phyloP scores from a whole-genome alignment of 1,284 basidiomycete species.

The Microbotryomycetes sp. region DNA sequence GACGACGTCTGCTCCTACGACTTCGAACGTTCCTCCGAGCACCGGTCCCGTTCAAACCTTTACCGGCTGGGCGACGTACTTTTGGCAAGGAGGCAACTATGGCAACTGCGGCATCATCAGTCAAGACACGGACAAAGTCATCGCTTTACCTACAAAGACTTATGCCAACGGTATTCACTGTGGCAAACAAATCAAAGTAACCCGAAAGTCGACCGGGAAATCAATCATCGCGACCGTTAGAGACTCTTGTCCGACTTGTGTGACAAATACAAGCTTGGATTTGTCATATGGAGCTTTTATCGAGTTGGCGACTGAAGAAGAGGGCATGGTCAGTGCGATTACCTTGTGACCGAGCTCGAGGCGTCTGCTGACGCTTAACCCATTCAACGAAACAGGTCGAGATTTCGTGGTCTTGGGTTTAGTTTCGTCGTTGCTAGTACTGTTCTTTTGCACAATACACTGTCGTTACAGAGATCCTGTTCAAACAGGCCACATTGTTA shows the following conservation, averaged over 20 bases:
- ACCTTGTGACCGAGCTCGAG: no score
- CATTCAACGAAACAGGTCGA: not conserved
- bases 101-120: conserved; percentile 3
- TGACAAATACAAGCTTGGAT: conserved; percentile 1
- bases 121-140: conserved; percentile 46
- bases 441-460: no score
- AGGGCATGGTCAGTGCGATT: not conserved
- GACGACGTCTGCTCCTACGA: not conserved
- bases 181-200: conserved; percentile 43
- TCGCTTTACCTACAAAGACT: conserved; percentile 49
- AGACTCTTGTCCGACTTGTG: conserved; percentile 8
- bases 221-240: not conserved
- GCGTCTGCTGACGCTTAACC: not conserved
- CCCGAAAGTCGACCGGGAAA: not conserved
- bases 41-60: not conserved
- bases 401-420: not conserved
- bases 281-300: conserved; percentile 8
- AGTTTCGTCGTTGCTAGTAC: no score
- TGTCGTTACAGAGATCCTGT: no score
- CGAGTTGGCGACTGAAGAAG: not conserved
- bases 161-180: conserved; percentile 52
- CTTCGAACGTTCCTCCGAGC: not conserved
- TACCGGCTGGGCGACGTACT: conserved; percentile 5
- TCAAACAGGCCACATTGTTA: no score
- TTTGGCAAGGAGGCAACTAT: not conserved